Percentiles rank a stretch among this genome's conserved stretches.
phyloP scores from a whole-genome alignment of 345 rosid species.

The Euphorbia lathyris region DNA sequence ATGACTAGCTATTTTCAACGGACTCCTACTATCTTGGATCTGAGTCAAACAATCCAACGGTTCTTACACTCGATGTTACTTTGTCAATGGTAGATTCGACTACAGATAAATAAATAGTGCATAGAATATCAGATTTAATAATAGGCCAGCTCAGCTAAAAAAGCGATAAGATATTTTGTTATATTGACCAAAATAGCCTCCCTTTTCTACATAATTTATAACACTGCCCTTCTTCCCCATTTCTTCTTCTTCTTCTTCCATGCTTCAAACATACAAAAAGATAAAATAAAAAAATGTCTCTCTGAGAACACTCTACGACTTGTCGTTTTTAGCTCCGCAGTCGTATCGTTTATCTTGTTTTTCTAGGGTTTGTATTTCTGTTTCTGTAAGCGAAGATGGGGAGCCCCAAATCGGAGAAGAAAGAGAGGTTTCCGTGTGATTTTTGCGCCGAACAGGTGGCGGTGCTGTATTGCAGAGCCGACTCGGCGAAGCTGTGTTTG shows the following conservation, averaged over 20 bases:
- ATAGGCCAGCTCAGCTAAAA: conserved; percentile 30
- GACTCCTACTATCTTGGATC: neutral
- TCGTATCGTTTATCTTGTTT: too few species aligned
- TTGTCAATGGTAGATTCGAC: neutral
- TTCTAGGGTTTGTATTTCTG: neutral
- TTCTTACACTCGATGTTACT: neutral
- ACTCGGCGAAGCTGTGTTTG: conserved; percentile 81
- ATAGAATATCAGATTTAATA: neutral
- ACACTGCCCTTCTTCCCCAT: neutral
- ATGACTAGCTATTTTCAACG: neutral
- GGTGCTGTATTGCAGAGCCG: conserved; percentile 81
- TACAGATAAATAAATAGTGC: neutral
- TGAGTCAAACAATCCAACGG: conserved; percentile 2
- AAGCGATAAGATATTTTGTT: conserved; percentile 12
- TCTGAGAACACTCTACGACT: neutral
- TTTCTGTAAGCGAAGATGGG: conserved; percentile 31
- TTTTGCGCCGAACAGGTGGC: conserved; percentile 69
- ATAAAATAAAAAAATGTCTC: conserved; percentile 8
- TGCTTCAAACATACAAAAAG: neutral
- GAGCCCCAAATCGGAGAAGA: conserved; percentile 22
- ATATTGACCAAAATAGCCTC: conserved; percentile 10
- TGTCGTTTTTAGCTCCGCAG: neutral
- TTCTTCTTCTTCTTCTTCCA: conserved; percentile 7
- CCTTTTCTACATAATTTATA: neutral
- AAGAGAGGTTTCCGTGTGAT: conserved; percentile 52